Conservation (phyloP, 805 yeast genomes). For the Saturnispora hagleri region DNA sequence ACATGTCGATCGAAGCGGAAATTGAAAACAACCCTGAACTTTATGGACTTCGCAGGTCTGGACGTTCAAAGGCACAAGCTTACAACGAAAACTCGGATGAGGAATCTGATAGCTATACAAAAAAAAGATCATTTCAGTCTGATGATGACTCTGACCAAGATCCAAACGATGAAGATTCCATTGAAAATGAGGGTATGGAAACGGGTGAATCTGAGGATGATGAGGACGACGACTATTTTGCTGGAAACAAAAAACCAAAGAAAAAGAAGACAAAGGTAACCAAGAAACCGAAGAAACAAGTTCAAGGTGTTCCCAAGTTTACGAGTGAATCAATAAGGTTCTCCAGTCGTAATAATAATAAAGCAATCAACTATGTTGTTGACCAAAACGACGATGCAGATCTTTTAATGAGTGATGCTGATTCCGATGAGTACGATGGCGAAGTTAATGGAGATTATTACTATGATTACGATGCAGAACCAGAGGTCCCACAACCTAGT, state of each 20-base stretch:
- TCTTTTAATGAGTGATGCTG: slow-evolving; percentile 37
- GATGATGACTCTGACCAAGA: slow-evolving; percentile 20
- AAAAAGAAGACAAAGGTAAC: slow-evolving; percentile 28
- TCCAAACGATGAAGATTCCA: slow-evolving; percentile 19
- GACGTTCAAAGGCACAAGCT: slow-evolving; percentile 41
- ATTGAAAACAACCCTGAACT: slow-evolving; percentile 65
- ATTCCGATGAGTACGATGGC: slow-evolving; percentile 22
- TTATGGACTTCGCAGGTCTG: slow-evolving; percentile 75
- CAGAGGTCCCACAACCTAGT: slow-evolving; percentile 18
- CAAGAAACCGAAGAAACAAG: slow-evolving; percentile 11
- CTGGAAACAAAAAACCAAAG: slow-evolving; percentile 17
- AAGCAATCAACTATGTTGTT: slow-evolving; percentile 60
- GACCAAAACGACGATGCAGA: slow-evolving; percentile 57
- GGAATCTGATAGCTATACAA: slow-evolving; percentile 9
- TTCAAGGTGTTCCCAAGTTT: slow-evolving; percentile 11
- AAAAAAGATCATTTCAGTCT: slow-evolving; percentile 10
- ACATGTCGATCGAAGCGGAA: slow-evolving; percentile 30
- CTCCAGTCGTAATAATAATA: slow-evolving; percentile 59
- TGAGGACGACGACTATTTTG: slow-evolving; percentile 27
- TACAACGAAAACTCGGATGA: slow-evolving; percentile 22
- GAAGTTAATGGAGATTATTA: slow-evolving; percentile 21
- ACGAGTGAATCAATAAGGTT: slow-evolving; percentile 40
- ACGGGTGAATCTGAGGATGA: slow-evolving; percentile 25
- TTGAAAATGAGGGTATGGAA: slow-evolving; percentile 19
- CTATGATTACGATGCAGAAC: slow-evolving; percentile 13